phyloP scores from a whole-genome alignment of 129 eudicot genomes.

The Flaveria ramosissima region DNA sequence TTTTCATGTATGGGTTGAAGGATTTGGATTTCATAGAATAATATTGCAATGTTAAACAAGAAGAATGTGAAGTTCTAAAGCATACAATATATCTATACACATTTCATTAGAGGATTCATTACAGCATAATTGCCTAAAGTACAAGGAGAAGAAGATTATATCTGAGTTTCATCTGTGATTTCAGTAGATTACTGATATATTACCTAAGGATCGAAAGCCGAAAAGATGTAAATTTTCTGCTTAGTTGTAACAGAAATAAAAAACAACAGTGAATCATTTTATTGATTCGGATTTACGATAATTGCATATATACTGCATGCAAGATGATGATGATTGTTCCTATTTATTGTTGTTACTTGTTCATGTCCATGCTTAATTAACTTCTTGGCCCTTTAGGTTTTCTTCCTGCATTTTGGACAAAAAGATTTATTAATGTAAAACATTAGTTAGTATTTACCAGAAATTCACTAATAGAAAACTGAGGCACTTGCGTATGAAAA shows the following conservation, averaged over 20 bases:
- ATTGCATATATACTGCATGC: conserved; percentile 23
- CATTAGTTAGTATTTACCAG: conserved; percentile 2
- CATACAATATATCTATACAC: neutral
- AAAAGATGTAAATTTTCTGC: conserved; percentile 15
- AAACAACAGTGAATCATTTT: conserved; percentile 18
- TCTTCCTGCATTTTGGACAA: conserved; percentile 40
- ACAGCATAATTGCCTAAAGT: conserved; percentile 18
- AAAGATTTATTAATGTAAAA: conserved; percentile 24
- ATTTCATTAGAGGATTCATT: conserved; percentile 8
- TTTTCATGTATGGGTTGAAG: too few species aligned
- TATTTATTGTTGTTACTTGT: conserved; percentile 40
- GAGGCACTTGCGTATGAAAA: too few species aligned
- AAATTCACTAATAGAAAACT: neutral
- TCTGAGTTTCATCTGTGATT: conserved; percentile 16
- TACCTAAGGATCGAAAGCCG: conserved; percentile 17
- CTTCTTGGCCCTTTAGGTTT: conserved; percentile 15
- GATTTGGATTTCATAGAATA: too few species aligned
- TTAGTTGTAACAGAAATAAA: conserved; percentile 10
- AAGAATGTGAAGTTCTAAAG: neutral
- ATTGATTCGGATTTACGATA: conserved; percentile 22
- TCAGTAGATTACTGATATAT: conserved; percentile 11
- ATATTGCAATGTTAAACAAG: too few species aligned
- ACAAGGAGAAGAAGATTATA: neutral
- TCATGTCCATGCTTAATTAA: conserved; percentile 20
- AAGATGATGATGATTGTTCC: conserved; percentile 9